Percentiles rank a stretch among this genome's conserved stretches.
Conservation (phyloP, 306 rosid species). For the Fragaria vesca region DNA sequence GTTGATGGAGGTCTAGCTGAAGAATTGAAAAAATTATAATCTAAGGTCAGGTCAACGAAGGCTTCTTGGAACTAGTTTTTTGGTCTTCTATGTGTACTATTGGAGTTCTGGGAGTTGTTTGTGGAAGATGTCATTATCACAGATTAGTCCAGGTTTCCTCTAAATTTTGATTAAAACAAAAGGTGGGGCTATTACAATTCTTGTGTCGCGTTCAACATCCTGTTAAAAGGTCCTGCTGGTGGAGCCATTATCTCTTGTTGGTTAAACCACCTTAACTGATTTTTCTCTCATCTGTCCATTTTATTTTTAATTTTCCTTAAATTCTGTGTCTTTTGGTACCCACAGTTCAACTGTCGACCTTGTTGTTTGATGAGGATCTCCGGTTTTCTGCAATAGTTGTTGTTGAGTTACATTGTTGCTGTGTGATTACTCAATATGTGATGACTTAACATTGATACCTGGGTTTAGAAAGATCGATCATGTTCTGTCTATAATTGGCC, state of each 20-base stretch:
- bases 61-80: not conserved
- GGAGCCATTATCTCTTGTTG: conserved; percentile 13
- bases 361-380: not conserved
- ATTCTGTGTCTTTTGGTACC: not conserved
- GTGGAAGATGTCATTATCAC: conserved; percentile 16
- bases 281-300: not conserved
- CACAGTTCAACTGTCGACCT: not conserved
- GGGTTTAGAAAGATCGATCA: not conserved
- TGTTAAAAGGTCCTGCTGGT: not conserved
- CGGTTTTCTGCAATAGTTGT: not conserved
- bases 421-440: not conserved
- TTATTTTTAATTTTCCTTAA: not conserved
- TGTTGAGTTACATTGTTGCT: not conserved
- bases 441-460: not conserved
- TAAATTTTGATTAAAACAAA: conserved; percentile 20
- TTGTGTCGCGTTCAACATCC: conserved; percentile 20
- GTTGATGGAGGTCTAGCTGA: conserved; percentile 7
- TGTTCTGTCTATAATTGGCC: not conserved
- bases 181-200: conserved; percentile 21
- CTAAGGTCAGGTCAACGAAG: conserved; percentile 5
- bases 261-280: conserved; percentile 1
- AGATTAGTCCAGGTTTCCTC: not conserved
- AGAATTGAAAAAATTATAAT: not conserved
- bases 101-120: not conserved
- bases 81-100: not conserved